Percentiles rank a stretch among this genome's conserved stretches.
These are phyloP conservation scores for Fusarium keratoplasticum DNA, from an alignment of 2,329 filamentous ascomycete species.

Conservation along the genomic window DNA sequence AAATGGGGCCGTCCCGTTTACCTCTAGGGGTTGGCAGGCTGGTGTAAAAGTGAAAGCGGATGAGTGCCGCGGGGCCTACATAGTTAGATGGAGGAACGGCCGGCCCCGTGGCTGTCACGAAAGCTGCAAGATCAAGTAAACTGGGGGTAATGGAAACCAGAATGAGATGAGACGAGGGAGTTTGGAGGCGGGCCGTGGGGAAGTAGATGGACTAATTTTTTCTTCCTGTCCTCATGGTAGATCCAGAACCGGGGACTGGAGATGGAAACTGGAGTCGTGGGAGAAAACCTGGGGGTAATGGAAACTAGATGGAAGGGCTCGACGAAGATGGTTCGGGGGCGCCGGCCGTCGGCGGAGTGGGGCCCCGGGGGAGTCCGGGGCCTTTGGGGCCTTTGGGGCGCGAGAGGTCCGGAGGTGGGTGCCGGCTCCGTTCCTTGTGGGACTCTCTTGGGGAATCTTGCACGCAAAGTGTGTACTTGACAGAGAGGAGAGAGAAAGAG, in stretches of 20 bases:
- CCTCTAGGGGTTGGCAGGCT: constrained; percentile 32
- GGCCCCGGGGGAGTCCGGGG: constrained; percentile 41
- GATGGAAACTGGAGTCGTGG: constrained; percentile 29
- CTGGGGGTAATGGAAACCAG: constrained; percentile 48
- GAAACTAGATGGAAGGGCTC: constrained; percentile 42
- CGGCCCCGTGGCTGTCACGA: constrained; percentile 43
- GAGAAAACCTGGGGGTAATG: constrained; percentile 52
- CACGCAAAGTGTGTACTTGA: neutral
- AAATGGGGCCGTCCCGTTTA: constrained; percentile 21
- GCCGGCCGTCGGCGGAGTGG: constrained; percentile 42
- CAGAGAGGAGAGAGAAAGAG: neutral
- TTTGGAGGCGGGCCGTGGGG: constrained; percentile 28
- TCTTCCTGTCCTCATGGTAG: constrained; percentile 14
- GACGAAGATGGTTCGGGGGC: constrained; percentile 33
- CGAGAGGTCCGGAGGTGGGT: constrained; percentile 28
- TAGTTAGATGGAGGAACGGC: constrained; percentile 16
- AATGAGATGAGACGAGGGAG: constrained; percentile 15
- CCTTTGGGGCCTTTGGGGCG: constrained; percentile 28
- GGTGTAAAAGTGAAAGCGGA: constrained; percentile 25
- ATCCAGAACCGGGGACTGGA: constrained; percentile 31
- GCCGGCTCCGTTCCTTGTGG: constrained; percentile 36
- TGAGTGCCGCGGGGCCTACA: constrained; percentile 27
- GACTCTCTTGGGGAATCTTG: constrained; percentile 8
- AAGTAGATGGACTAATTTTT: constrained; percentile 25
- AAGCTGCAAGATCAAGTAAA: constrained; percentile 54